These are phyloP conservation scores for Alternaria sp. DNA, from an alignment of 2,329 filamentous ascomycete genomes.

Conservation along the genomic window DNA sequence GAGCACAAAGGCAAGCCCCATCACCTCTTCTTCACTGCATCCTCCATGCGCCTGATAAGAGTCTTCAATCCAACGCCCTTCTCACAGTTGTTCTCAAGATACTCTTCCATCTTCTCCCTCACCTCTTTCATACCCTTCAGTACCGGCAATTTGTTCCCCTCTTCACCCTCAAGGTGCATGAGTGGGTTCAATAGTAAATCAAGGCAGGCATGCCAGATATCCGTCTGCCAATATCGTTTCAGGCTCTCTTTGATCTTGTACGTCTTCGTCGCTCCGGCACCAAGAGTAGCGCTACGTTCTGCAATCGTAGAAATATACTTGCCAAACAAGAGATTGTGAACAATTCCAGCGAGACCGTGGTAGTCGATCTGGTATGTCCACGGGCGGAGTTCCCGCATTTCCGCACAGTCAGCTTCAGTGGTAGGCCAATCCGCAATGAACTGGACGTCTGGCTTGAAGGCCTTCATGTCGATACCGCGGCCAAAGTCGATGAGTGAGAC, in stretches of 20 bases:
- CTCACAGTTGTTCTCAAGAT: conserved; percentile 82
- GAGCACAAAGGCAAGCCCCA: background rate
- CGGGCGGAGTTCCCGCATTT: conserved; percentile 90
- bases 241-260: conserved; percentile 83
- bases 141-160: conserved; percentile 73
- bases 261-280: conserved; percentile 64
- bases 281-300: conserved; percentile 58
- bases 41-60: conserved; percentile 69
- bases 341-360: conserved; percentile 84
- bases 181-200: conserved; percentile 85
- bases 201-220: conserved; percentile 85
- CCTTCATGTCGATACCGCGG: conserved; percentile 89
- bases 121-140: conserved; percentile 70
- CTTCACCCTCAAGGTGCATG: conserved; percentile 68
- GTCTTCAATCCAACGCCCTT: conserved; percentile 68
- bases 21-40: conserved; percentile 61
- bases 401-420: conserved; percentile 83
- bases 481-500: conserved; percentile 93
- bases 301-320: conserved; percentile 85
- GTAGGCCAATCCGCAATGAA: conserved; percentile 98
- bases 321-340: conserved; percentile 90
- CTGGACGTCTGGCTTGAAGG: conserved; percentile 75
- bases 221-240: conserved; percentile 96
- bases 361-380: conserved; percentile 99
- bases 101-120: conserved; percentile 81